Conservation (phyloP, 2,329 filamentous ascomycete species). For the Geosmithia putterillii region DNA sequence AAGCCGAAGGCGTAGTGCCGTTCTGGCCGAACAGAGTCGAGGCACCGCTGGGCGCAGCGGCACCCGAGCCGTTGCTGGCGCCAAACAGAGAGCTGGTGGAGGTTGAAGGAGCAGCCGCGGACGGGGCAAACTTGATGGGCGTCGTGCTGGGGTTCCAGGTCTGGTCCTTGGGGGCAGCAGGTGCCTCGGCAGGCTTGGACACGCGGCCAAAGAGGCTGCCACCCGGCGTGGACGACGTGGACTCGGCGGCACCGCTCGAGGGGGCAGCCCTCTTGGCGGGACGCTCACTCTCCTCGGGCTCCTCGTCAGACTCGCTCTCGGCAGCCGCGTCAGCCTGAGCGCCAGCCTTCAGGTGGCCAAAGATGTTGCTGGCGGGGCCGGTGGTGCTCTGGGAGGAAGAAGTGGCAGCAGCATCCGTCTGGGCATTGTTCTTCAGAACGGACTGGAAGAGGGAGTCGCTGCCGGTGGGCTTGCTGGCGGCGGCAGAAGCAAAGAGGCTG, state of each 20-base stretch:
- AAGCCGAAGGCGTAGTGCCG: conserved; percentile 11
- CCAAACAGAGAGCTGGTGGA: conserved; percentile 18
- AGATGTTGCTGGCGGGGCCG: conserved; percentile 34
- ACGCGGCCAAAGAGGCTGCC: conserved; percentile 45
- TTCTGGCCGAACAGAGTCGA: conserved; percentile 3
- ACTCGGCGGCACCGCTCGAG: background rate
- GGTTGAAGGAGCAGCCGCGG: conserved; percentile 9
- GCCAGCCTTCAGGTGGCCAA: conserved; percentile 47
- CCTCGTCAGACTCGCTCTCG: conserved; percentile 31
- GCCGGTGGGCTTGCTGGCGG: conserved; percentile 20
- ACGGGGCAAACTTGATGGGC: conserved; percentile 41
- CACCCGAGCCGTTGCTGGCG: background rate
- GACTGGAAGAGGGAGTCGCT: conserved; percentile 27
- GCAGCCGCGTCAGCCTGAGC: conserved; percentile 38
- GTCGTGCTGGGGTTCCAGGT: conserved; percentile 32
- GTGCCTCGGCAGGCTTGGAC: conserved; percentile 32
- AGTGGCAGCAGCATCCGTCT: conserved; percentile 5
- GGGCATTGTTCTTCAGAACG: conserved; percentile 27
- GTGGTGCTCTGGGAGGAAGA: conserved; percentile 8
- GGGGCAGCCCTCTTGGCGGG: conserved; percentile 11
- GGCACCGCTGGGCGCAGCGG: background rate
- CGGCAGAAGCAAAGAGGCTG: conserved; percentile 7
- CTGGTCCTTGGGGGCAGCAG: conserved; percentile 19
- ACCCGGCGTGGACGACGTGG: conserved; percentile 23
- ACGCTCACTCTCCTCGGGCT: conserved; percentile 28